A percentile compares a stretch with the other conserved stretches of the same genome.
phyloP scores from a whole-genome alignment of 257 asterid genomes.

The Jaltomata sinuosa region DNA sequence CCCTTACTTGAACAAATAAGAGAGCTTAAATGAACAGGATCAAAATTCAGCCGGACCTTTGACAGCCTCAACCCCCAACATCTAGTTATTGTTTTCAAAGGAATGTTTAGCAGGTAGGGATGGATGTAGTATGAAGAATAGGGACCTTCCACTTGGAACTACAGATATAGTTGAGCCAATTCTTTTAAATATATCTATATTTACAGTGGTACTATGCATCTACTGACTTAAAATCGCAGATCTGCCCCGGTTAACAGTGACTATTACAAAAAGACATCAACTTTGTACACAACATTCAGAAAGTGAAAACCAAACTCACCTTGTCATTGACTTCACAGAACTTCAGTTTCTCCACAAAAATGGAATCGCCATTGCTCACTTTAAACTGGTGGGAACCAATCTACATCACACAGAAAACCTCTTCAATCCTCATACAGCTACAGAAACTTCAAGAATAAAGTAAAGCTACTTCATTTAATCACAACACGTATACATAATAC shows the following conservation, averaged over 20 bases:
- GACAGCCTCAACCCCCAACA: background rate
- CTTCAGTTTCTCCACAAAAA: constrained; percentile 74
- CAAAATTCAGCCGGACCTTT: background rate
- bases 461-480: background rate
- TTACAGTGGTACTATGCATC: background rate
- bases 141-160: background rate
- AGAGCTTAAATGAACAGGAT: background rate
- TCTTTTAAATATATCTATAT: background rate
- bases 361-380: constrained; percentile 82
- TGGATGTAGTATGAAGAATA: background rate
- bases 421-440: background rate
- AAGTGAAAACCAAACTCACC: constrained; percentile 31
- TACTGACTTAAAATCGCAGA: background rate
- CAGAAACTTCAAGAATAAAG: background rate
- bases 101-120: background rate
- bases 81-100: background rate
- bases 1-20: background rate
- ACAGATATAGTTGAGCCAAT: background rate
- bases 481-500: background rate
- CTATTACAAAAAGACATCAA: background rate
- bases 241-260: background rate
- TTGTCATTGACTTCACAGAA: constrained; percentile 81
- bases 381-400: constrained; percentile 95
- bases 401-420: constrained; percentile 21
- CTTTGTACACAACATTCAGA: background rate